Conservation (phyloP, 176 grass and related monocot genomes). For the Bromus sterilis region DNA sequence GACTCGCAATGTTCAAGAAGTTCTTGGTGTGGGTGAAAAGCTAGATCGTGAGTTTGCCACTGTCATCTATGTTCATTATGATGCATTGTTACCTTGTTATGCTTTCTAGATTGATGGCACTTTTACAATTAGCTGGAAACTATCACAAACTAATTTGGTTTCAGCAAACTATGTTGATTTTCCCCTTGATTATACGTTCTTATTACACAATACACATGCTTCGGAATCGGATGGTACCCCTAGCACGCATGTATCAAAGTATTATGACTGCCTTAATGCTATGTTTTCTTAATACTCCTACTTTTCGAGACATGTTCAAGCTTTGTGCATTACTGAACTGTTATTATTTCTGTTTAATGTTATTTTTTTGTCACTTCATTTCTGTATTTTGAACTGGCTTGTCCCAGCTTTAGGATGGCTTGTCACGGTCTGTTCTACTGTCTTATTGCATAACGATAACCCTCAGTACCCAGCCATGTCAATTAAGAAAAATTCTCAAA, state of each 20-base stretch:
- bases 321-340: neutral
- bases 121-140: neutral
- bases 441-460: neutral
- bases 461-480: neutral
- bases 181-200: neutral
- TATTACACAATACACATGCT: neutral
- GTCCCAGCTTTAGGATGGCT: neutral
- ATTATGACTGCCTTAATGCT: neutral
- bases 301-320: neutral
- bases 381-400: neutral
- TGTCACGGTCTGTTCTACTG: neutral
- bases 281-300: neutral
- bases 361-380: neutral
- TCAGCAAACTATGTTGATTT: neutral
- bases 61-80: neutral
- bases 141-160: neutral
- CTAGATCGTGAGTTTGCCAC: slow-evolving; percentile 62
- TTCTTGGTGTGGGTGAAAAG: slow-evolving; percentile 95
- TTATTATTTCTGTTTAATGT: neutral
- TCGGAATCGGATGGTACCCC: neutral
- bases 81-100: neutral
- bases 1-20: slow-evolving; percentile 96
- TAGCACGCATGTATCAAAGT: neutral
- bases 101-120: neutral
- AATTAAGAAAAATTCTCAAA: neutral